phyloP scores from a whole-genome alignment of 768 basidiomycete genomes.

The Cystofilobasidium ferigula region DNA sequence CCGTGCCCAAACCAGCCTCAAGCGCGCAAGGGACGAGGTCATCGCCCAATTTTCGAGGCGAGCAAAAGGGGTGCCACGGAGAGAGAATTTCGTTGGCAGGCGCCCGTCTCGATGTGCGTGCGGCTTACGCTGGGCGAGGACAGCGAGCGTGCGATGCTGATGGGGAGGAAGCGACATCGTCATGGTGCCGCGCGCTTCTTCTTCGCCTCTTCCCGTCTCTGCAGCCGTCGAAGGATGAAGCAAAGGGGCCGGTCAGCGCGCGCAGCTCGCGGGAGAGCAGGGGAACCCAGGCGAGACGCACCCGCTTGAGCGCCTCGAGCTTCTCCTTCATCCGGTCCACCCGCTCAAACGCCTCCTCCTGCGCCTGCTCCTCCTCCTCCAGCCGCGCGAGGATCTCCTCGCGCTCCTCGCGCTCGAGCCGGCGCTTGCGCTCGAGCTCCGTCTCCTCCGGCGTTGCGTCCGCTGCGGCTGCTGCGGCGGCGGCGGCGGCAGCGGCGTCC shows the following conservation, averaged over 20 bases:
- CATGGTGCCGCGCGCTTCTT: not conserved
- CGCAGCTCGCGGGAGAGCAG: not conserved
- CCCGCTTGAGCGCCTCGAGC: not conserved
- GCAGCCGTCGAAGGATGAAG: not conserved
- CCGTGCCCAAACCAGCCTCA: too few relatives aligned
- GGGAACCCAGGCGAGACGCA: not conserved
- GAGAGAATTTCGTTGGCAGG: too few relatives aligned
- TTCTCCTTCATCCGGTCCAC: not conserved
- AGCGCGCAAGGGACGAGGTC: too few relatives aligned
- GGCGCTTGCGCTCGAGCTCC: not conserved
- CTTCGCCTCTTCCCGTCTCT: conserved; percentile 1
- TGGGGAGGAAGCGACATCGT: too few relatives aligned
- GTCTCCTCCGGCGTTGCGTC: not conserved
- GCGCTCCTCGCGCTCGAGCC: conserved; percentile 7
- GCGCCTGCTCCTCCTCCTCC: conserved; percentile 13
- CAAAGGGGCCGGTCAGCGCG: not conserved
- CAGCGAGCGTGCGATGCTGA: too few relatives aligned
- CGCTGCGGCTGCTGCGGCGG: not conserved
- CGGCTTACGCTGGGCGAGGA: too few relatives aligned
- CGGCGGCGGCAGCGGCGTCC: not conserved
- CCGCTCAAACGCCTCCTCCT: conserved; percentile 17
- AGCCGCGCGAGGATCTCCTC: conserved; percentile 11
- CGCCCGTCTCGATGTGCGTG: too few relatives aligned
- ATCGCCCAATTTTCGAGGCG: too few relatives aligned
- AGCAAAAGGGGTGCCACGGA: too few relatives aligned